A percentile compares a stretch with the other conserved stretches of the same genome.
phyloP scores from a whole-genome alignment of 176 grass and related monocot species.

The Musa troglodytarum region DNA sequence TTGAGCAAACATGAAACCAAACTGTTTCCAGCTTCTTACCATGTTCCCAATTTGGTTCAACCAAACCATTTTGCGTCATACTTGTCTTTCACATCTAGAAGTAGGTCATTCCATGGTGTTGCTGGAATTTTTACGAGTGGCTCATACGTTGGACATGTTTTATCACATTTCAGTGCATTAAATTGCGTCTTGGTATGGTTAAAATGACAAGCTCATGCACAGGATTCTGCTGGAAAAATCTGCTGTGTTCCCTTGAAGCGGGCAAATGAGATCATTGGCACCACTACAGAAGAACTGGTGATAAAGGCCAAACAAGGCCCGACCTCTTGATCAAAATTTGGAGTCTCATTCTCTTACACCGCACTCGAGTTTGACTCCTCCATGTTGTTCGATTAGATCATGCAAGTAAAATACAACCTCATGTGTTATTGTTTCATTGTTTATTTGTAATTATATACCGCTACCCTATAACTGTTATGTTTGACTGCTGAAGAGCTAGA shows the following conservation, averaged over 20 bases:
- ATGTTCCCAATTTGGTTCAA: too few relatives aligned
- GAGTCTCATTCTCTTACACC: not conserved
- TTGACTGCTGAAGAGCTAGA: not conserved
- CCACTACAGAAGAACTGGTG: slow-evolving; percentile 86
- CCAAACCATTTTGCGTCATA: not conserved
- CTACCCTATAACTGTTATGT: not conserved
- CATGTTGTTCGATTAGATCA: not conserved
- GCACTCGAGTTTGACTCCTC: not conserved
- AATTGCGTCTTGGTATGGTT: not conserved
- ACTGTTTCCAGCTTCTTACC: too few relatives aligned
- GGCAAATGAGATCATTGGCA: slow-evolving; percentile 83
- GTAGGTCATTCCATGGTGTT: not conserved
- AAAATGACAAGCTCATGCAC: slow-evolving; percentile 11
- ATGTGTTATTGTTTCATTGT: not conserved
- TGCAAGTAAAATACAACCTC: not conserved
- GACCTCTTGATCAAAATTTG: not conserved
- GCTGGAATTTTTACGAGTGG: not conserved
- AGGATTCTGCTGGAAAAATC: slow-evolving; percentile 70
- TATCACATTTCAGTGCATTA: not conserved
- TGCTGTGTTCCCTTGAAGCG: slow-evolving; percentile 60
- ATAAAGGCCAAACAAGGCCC: slow-evolving; percentile 40
- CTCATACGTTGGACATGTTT: not conserved
- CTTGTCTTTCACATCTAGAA: too few relatives aligned
- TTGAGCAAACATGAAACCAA: too few relatives aligned
- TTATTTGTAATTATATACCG: not conserved